A percentile compares a stretch with the other conserved stretches of the same genome.
phyloP scores from a whole-genome alignment of 768 basidiomycete genomes.

The Tylopilus cervinicoccineus region DNA sequence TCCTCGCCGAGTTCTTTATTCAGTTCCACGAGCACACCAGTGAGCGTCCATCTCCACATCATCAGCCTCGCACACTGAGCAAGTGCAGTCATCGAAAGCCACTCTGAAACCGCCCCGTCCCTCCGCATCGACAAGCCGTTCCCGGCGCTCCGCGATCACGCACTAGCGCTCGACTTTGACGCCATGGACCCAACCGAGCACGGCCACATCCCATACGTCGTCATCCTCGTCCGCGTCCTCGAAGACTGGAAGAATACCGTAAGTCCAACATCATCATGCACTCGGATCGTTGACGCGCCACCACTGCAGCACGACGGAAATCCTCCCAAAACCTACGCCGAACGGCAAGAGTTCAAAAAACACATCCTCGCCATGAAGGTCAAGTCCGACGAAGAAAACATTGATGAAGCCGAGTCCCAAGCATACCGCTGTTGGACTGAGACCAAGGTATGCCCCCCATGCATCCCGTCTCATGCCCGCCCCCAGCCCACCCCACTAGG shows the following conservation, averaged over 20 bases:
- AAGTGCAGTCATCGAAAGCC: slow-evolving; percentile 77
- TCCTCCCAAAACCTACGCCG: slow-evolving; percentile 48
- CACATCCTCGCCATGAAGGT: slow-evolving; percentile 56
- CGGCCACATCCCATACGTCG: slow-evolving; percentile 84
- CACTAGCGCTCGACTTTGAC: slow-evolving; percentile 65
- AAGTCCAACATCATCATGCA: slow-evolving; percentile 25
- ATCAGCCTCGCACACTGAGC: not conserved
- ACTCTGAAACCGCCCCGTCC: slow-evolving; percentile 69
- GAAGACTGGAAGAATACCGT: slow-evolving; percentile 82
- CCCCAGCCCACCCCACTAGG: slow-evolving; percentile 25
- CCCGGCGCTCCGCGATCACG: slow-evolving; percentile 72
- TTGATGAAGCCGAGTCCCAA: slow-evolving; percentile 89
- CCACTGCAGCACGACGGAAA: slow-evolving; percentile 60
- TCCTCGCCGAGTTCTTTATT: slow-evolving; percentile 82
- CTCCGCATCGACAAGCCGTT: slow-evolving; percentile 90
- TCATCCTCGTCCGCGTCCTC: slow-evolving; percentile 79
- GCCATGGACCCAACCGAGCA: slow-evolving; percentile 87
- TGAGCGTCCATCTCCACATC: slow-evolving; percentile 35
- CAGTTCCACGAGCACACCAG: slow-evolving; percentile 88
- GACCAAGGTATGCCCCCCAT: slow-evolving; percentile 35
- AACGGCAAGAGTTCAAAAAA: slow-evolving; percentile 78
- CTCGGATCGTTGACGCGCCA: not conserved
- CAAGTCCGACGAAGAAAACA: slow-evolving; percentile 93
- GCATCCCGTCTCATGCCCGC: not conserved
- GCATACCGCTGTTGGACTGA: slow-evolving; percentile 77